Base-by-base conservation (phyloP, 805 yeast species). In the Metschnikowia picachoensis region DNA sequence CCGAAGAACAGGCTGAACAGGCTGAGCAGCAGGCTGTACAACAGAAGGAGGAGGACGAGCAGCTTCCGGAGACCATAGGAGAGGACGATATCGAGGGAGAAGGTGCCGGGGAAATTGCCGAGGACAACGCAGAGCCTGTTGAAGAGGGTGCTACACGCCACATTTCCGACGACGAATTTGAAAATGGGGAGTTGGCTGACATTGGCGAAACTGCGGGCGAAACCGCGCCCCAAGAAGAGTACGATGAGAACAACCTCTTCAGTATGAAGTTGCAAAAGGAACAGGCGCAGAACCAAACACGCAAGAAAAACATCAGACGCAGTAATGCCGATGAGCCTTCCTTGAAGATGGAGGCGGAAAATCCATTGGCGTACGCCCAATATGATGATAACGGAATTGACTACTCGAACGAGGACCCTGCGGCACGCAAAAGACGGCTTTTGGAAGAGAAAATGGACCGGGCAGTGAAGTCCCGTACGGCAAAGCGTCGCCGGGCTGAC, bases 361-460 rank as follows among this genome's bases (percentile, higher is more conserved):
- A 20, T 20, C 52, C 52, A 9, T 37, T 43, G 35, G 55, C 45
- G n/a, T 43, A 37, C 8, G 41, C 20, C 25, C 39, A 28, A 9
- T 39, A 44, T 25, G 44, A 46, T 30, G 53, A 48, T 15, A 45
- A 41, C 28, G 44, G 44, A 20, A 41, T 44, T 4, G 57, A 54
- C 35, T 61, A 53, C 47, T 38, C 52, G 32, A 60, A 62, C 50
- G 67, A 68, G 50, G 73, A 70, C 51, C 73, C 75, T 14, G 60
- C 58, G 14, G 43, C 60, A 12, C 57, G 83, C 46, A 82, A 77
- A 60, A 82, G 95, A 60, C 78, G 89, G 52, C 82, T 79, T 52
- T 75, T 94, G 52, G 98, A 94, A 65, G 92, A 82, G 48, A 80
- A 76, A 56, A 78, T 94, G 70, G 94, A 85, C 53, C 80, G 82